phyloP scores from a whole-genome alignment of 1,284 basidiomycete genomes.

The Volvariella surrecta region DNA sequence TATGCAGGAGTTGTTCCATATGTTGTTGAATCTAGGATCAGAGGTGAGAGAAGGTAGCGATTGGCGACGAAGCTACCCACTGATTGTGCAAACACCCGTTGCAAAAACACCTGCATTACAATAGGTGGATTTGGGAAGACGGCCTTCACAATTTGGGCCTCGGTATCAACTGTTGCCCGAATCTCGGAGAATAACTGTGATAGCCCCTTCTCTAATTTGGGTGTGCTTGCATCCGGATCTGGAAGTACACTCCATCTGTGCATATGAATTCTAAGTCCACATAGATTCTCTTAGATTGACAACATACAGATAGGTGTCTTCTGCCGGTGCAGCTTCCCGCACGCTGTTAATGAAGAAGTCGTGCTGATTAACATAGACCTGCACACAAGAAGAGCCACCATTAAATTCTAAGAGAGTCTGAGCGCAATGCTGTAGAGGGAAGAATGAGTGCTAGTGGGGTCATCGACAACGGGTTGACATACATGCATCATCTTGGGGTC shows the following conservation, averaged over 20 bases:
- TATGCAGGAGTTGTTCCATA: constrained; percentile 78
- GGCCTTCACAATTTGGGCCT: constrained; percentile 96
- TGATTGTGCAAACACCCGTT: constrained; percentile 96
- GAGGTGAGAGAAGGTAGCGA: neutral
- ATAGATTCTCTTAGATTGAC: neutral
- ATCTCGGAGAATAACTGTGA: constrained; percentile 84
- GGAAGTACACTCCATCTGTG: constrained; percentile 75
- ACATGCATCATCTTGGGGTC: constrained; percentile 99
- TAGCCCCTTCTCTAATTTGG: constrained; percentile 77
- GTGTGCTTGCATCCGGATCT: constrained; percentile 74
- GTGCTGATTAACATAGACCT: constrained; percentile 99
- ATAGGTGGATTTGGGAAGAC: constrained; percentile 96
- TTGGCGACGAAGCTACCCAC: constrained; percentile 35
- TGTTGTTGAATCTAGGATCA: constrained; percentile 82
- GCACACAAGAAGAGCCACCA: constrained; percentile 92
- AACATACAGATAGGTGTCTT: constrained; percentile 55
- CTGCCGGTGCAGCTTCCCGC: constrained; percentile 48
- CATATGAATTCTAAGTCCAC: constrained; percentile 10
- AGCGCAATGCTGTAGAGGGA: constrained; percentile 77
- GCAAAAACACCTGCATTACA: constrained; percentile 99
- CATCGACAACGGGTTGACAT: constrained; percentile 11
- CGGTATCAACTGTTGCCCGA: constrained; percentile 84
- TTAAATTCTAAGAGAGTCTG: constrained; percentile 97
- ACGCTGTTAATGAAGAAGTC: constrained; percentile 97
- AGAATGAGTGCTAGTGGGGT: constrained; percentile 1